Conservation (phyloP, 2,329 filamentous ascomycete genomes). For the Podosphaera xanthii region DNA sequence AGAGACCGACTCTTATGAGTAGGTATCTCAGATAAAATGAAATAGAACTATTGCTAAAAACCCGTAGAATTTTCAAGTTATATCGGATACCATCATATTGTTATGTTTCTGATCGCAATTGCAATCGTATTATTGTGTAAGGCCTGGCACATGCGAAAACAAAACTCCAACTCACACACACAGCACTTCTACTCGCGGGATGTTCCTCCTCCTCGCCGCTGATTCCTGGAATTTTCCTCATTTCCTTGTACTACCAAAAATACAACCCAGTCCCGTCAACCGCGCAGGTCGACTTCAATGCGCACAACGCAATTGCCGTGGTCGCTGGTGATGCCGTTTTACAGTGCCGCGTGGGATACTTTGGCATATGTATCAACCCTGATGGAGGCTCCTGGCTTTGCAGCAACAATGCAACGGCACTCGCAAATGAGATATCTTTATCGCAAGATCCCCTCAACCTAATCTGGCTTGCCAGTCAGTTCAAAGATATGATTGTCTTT, state of each 20-base stretch:
- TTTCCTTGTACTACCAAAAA: slow-evolving; percentile 79
- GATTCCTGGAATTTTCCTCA: slow-evolving; percentile 88
- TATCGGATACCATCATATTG: slow-evolving; percentile 46
- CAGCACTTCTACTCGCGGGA: slow-evolving; percentile 75
- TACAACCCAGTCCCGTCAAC: slow-evolving; percentile 67
- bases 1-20: too few relatives aligned
- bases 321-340: slow-evolving; percentile 69
- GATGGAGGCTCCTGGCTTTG: slow-evolving; percentile 83
- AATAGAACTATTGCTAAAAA: too few relatives aligned
- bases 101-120: slow-evolving; percentile 91
- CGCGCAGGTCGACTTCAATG: slow-evolving; percentile 74
- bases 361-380: slow-evolving; percentile 87
- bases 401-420: slow-evolving; percentile 85
- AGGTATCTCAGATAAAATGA: too few relatives aligned
- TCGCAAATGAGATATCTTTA: slow-evolving; percentile 70
- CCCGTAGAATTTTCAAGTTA: too few relatives aligned
- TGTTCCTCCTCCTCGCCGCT: slow-evolving; percentile 91
- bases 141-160: slow-evolving; percentile 17
- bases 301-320: slow-evolving; percentile 65
- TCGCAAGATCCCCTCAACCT: slow-evolving; percentile 92
- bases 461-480: slow-evolving; percentile 90
- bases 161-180: slow-evolving; percentile 6
- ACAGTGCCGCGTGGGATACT: slow-evolving; percentile 87
- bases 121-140: slow-evolving; percentile 86
- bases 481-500: slow-evolving; percentile 97